Evolutionary conservation across 140 eudicot species (phyloP).

Genomic region (Bidens hawaiensis): DNA sequence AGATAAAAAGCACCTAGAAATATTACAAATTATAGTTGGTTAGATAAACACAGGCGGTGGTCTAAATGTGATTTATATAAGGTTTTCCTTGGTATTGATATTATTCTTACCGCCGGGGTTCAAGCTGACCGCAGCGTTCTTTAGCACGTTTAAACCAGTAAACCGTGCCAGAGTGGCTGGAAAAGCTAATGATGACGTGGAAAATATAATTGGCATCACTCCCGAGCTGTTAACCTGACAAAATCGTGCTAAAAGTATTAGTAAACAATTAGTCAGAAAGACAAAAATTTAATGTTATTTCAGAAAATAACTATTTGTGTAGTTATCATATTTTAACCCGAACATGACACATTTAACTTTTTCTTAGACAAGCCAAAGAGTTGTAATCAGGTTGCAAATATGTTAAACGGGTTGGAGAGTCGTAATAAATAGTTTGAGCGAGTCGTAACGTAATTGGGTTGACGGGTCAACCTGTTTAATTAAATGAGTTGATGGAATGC

Average conservation of each 20-base stretch:
- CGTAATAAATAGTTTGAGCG: not conserved
- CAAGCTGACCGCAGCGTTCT: conserved; percentile 77
- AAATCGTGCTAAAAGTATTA: not conserved
- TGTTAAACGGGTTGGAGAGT: not conserved
- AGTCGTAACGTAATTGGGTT: not conserved
- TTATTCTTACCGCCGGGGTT: conserved; percentile 82
- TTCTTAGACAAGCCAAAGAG: not conserved
- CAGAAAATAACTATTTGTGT: not conserved
- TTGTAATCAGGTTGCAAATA: not conserved
- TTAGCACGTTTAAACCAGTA: conserved; percentile 75
- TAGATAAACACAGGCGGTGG: conserved; percentile 1
- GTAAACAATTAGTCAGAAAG: conserved; percentile 4
- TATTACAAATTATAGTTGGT: not conserved
- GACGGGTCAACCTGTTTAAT: too few species aligned
- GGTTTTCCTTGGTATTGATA: not conserved
- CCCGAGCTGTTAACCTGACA: conserved; percentile 96
- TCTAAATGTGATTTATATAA: not conserved
- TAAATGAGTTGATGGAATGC: too few species aligned
- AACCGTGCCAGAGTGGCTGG: conserved; percentile 96
- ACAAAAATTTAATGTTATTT: not conserved
- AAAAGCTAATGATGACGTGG: conserved; percentile 95
- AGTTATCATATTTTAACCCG: not conserved
- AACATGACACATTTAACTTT: not conserved
- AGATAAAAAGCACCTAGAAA: conserved; percentile 76
- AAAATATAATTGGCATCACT: conserved; percentile 99